Evolutionary conservation across 306 rosid genomes (phyloP).

Genomic region (Vigna angularis): DNA sequence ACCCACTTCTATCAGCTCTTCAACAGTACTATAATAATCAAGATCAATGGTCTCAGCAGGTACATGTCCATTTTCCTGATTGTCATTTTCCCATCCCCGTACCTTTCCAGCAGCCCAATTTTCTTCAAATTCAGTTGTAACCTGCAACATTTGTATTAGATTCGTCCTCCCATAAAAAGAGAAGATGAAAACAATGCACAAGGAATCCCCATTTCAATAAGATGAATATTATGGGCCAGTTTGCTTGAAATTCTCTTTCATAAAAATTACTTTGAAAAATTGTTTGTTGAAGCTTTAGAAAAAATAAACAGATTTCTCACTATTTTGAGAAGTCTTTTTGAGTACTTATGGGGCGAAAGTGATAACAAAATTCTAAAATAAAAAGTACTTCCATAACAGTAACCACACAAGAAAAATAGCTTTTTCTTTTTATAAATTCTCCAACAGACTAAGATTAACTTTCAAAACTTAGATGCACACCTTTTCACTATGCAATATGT

Average conservation of each 20-base stretch:
- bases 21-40: constrained; percentile 86
- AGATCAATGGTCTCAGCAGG: constrained; percentile 75
- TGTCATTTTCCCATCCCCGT: constrained; percentile 76
- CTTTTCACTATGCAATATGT: not conserved
- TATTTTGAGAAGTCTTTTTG: not conserved
- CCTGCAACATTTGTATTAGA: constrained; percentile 59
- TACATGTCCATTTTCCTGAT: constrained; percentile 70
- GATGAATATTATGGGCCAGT: not conserved
- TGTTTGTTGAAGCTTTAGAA: not conserved
- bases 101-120: constrained; percentile 72
- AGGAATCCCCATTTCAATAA: constrained; percentile 1
- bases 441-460: not conserved
- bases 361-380: not conserved
- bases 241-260: not conserved
- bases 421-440: not conserved
- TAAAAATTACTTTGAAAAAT: not conserved
- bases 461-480: not conserved
- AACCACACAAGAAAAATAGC: not conserved
- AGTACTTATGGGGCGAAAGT: not conserved
- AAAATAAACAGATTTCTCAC: not conserved
- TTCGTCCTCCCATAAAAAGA: constrained; percentile 9
- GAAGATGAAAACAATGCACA: constrained; percentile 7
- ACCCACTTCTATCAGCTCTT: constrained; percentile 85
- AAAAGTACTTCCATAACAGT: not conserved
- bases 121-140: constrained; percentile 80